These are phyloP conservation scores for Suhomyces pyralidae DNA, from an alignment of 805 yeast genomes.

Conservation along the genomic window DNA sequence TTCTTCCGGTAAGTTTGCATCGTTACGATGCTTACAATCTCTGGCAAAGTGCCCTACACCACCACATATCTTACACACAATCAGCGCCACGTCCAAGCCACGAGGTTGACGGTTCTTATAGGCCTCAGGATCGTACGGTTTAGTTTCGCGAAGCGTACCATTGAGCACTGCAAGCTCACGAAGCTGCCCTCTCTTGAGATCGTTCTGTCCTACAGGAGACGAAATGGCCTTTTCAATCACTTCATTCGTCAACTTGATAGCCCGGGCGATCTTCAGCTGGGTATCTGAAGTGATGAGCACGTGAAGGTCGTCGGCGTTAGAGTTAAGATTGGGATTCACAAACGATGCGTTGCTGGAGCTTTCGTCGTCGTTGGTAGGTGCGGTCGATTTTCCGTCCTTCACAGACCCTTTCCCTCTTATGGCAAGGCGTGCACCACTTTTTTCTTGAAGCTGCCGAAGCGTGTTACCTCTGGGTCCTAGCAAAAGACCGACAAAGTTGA, in stretches of 20 bases:
- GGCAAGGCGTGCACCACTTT: constrained; percentile 85
- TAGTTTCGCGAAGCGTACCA: constrained; percentile 86
- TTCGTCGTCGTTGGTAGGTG: constrained; percentile 39
- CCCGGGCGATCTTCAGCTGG: constrained; percentile 71
- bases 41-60: constrained; percentile 81
- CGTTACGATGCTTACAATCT: constrained; percentile 63
- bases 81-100: constrained; percentile 45
- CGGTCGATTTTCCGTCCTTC: constrained; percentile 74
- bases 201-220: constrained; percentile 92
- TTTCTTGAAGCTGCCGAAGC: constrained; percentile 70
- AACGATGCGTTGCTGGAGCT: constrained; percentile 15
- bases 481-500: constrained; percentile 86
- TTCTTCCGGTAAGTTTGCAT: not conserved
- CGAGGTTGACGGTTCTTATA: constrained; percentile 31
- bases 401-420: constrained; percentile 96
- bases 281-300: constrained; percentile 82
- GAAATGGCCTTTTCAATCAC: constrained; percentile 80
- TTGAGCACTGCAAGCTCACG: constrained; percentile 89
- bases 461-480: constrained; percentile 97
- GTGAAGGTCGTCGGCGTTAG: constrained; percentile 70
- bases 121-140: constrained; percentile 49
- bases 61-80: constrained; percentile 79
- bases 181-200: constrained; percentile 83
- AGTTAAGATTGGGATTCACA: constrained; percentile 19
- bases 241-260: constrained; percentile 67